phyloP scores from a whole-genome alignment of 257 asterid species.

The Solanum rostratum region DNA sequence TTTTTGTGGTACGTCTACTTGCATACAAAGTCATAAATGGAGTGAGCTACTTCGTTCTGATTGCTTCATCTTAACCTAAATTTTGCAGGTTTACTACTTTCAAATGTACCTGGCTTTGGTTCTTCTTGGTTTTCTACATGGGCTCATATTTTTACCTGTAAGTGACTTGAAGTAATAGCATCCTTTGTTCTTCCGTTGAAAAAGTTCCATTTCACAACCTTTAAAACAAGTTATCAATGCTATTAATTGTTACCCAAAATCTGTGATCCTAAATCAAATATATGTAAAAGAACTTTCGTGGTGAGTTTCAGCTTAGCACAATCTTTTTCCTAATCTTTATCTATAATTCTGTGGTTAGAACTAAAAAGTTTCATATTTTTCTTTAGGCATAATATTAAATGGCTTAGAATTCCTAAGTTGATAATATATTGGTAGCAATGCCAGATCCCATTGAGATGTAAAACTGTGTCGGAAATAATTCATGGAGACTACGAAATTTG shows the following conservation, averaged over 20 bases:
- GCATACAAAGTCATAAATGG: background rate
- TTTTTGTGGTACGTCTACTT: constrained; percentile 61
- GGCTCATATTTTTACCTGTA: constrained; percentile 82
- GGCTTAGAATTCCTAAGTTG: background rate
- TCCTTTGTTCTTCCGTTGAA: background rate
- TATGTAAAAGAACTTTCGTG: background rate
- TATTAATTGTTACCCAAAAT: background rate
- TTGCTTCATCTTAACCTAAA: background rate
- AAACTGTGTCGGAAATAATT: background rate
- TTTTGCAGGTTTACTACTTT: constrained; percentile 84
- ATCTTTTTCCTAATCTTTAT: background rate
- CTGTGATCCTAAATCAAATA: background rate
- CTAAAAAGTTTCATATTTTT: background rate
- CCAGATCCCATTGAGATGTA: background rate
- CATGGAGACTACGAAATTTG: background rate
- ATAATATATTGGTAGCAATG: background rate
- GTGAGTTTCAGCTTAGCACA: background rate
- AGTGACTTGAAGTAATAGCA: constrained; percentile 12
- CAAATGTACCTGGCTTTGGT: constrained; percentile 90
- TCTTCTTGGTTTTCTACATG: constrained; percentile 85
- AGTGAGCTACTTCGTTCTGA: background rate
- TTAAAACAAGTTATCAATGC: background rate
- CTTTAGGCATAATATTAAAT: background rate
- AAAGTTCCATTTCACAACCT: background rate
- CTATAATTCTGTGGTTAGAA: background rate